Percentiles rank a stretch among this genome's conserved stretches.
These are phyloP conservation scores for Pyrenopolyporus hunteri DNA, from an alignment of 495 filamentous ascomycete genomes.

Conservation along the genomic window DNA sequence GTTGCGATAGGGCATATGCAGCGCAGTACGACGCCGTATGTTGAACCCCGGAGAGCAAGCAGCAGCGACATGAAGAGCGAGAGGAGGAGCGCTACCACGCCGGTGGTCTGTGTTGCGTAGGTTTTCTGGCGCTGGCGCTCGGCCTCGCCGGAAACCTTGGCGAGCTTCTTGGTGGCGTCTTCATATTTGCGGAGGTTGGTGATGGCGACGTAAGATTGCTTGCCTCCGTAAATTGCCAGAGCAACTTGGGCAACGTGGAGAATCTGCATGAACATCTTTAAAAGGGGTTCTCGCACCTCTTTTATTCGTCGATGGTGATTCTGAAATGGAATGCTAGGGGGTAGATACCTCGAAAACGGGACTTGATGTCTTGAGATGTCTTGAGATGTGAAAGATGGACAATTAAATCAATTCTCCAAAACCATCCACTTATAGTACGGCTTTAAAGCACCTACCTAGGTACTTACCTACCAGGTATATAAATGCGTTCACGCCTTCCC, in stretches of 20 bases:
- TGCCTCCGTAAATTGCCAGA: slow-evolving; percentile 31
- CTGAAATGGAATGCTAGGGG: neutral
- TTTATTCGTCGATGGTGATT: too few species aligned
- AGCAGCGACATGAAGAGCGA: slow-evolving; percentile 25
- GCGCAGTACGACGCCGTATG: slow-evolving; percentile 18
- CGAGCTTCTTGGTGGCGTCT: slow-evolving; percentile 47
- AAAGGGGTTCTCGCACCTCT: neutral
- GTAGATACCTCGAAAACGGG: too few species aligned
- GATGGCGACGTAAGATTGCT: slow-evolving; percentile 50
- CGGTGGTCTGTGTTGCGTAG: slow-evolving; percentile 48
- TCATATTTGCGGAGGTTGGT: slow-evolving; percentile 51
- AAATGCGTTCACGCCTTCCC: too few species aligned
- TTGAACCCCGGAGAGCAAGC: slow-evolving; percentile 6
- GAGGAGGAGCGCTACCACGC: slow-evolving; percentile 29
- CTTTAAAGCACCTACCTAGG: too few species aligned
- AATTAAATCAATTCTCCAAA: too few species aligned
- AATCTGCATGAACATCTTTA: neutral
- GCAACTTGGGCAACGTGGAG: slow-evolving; percentile 22
- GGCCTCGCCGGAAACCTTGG: slow-evolving; percentile 44
- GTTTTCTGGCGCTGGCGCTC: slow-evolving; percentile 44
- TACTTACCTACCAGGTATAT: too few species aligned
- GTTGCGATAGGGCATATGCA: slow-evolving; percentile 8
- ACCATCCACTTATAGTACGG: too few species aligned
- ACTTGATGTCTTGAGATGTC: too few species aligned
- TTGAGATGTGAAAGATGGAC: too few species aligned